Percentiles rank a stretch among this genome's conserved stretches.
Evolutionary conservation across 2,329 filamentous ascomycete genomes (phyloP).

Genomic region (Pseudopithomyces chartarum): DNA sequence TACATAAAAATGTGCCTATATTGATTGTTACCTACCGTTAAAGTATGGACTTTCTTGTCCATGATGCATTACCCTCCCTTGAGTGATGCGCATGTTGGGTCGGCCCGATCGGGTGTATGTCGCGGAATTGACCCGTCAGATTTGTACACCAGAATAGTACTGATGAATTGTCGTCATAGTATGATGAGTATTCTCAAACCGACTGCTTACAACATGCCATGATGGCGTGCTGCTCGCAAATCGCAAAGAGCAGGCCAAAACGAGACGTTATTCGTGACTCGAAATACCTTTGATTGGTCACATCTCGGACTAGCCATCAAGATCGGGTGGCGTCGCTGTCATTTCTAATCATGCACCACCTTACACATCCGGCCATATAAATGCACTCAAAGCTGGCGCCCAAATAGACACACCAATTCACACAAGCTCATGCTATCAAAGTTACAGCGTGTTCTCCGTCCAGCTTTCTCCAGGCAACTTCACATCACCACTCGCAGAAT

Average conservation of each 20-base stretch:
- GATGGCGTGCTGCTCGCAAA: not conserved
- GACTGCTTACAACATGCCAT: not conserved
- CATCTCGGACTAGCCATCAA: not conserved
- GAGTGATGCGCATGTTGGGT: too few species aligned
- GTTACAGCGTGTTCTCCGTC: conserved; percentile 2
- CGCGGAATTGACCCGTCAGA: not conserved
- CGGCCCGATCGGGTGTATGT: not conserved
- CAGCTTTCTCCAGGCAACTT: not conserved
- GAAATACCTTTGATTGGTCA: not conserved
- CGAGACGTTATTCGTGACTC: not conserved
- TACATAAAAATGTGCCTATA: too few species aligned
- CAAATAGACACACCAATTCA: not conserved
- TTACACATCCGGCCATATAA: conserved; percentile 8
- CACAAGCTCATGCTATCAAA: conserved; percentile 4
- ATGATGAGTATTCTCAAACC: not conserved
- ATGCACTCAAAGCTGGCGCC: not conserved
- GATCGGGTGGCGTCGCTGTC: conserved; percentile 7
- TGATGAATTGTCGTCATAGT: not conserved
- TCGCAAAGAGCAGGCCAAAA: not conserved
- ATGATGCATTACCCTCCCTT: too few species aligned
- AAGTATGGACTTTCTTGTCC: too few species aligned
- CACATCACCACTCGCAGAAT: conserved; percentile 45
- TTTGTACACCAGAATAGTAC: not conserved
- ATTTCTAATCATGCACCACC: conserved; percentile 14
- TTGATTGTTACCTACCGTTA: too few species aligned